A percentile compares a stretch with the other conserved stretches of the same genome.
Evolutionary conservation across 148 eudicot species (phyloP).

Genomic region (Polygonum maritimum): DNA sequence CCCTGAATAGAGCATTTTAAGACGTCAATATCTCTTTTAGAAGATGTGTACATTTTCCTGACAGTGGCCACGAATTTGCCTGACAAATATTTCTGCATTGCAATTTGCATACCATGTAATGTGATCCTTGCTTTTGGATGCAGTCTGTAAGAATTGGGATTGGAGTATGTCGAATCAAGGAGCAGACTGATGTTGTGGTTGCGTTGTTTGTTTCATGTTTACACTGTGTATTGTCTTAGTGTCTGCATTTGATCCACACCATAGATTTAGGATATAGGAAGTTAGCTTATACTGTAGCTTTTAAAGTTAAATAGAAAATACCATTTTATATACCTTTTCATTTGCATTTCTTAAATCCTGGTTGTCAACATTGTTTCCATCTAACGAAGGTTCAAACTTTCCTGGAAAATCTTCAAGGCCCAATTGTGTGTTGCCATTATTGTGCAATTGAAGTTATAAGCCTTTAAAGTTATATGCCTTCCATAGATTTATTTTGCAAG

Average conservation of each 20-base stretch:
- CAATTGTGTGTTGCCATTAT: constrained; percentile 16
- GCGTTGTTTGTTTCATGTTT: too few relatives aligned
- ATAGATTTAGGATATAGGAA: constrained; percentile 5
- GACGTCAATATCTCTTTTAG: background rate
- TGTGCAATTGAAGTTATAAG: constrained; percentile 14
- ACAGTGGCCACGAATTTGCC: too few relatives aligned
- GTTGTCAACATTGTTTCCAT: constrained; percentile 16
- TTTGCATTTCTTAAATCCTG: constrained; percentile 9
- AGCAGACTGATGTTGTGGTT: too few relatives aligned
- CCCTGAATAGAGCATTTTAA: background rate
- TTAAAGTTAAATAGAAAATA: background rate
- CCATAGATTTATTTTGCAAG: too few relatives aligned
- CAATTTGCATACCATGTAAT: too few relatives aligned
- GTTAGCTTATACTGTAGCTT: background rate
- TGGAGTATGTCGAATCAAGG: too few relatives aligned
- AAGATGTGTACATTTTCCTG: constrained; percentile 62
- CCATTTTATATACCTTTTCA: constrained; percentile 25
- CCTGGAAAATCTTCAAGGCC: constrained; percentile 16
- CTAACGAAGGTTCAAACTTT: constrained; percentile 16
- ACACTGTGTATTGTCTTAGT: too few relatives aligned
- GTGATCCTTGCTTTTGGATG: too few relatives aligned
- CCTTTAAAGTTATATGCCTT: too few relatives aligned
- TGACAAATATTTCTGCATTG: too few relatives aligned
- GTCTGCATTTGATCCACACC: constrained; percentile 25
- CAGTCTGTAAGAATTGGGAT: too few relatives aligned